These are phyloP conservation scores for Cucurbita ficifolia DNA, from an alignment of 306 rosid genomes.

Conservation along the genomic window DNA sequence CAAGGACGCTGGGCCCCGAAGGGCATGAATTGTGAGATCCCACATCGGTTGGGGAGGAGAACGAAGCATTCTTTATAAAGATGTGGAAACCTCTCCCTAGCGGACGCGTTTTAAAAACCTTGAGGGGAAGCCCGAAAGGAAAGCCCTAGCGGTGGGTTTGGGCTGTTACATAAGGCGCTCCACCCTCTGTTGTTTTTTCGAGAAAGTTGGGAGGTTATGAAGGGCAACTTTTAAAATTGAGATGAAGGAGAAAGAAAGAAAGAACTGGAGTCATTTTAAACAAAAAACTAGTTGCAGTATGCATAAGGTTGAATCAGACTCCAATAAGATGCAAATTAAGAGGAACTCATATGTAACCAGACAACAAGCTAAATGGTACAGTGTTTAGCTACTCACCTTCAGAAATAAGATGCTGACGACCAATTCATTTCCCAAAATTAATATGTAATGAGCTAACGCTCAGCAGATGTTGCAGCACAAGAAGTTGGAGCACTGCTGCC, in stretches of 20 bases:
- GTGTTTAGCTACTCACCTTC: constrained; percentile 28
- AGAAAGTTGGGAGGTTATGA: background rate
- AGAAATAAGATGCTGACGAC: constrained; percentile 50
- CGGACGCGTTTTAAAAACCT: too few species aligned
- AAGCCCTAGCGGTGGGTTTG: too few species aligned
- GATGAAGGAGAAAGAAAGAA: background rate
- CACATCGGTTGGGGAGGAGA: too few species aligned
- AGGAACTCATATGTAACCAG: constrained; percentile 7
- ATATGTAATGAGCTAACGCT: constrained; percentile 17
- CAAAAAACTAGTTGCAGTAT: background rate
- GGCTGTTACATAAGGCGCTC: too few species aligned
- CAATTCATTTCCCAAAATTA: constrained; percentile 33
- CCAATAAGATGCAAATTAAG: background rate
- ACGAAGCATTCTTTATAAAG: too few species aligned
- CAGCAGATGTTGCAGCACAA: constrained; percentile 34
- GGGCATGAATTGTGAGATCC: too few species aligned
- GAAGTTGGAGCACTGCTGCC: constrained; percentile 21
- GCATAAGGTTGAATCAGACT: background rate
- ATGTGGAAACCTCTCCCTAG: too few species aligned
- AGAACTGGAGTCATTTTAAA: background rate
- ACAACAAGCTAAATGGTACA: background rate
- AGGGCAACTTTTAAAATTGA: background rate
- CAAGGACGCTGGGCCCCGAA: too few species aligned
- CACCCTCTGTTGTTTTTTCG: background rate
- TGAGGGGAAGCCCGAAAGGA: too few species aligned